A percentile compares a stretch with the other conserved stretches of the same genome.
Conservation (phyloP, 257 asterid genomes). For the Petunia axillaris region DNA sequence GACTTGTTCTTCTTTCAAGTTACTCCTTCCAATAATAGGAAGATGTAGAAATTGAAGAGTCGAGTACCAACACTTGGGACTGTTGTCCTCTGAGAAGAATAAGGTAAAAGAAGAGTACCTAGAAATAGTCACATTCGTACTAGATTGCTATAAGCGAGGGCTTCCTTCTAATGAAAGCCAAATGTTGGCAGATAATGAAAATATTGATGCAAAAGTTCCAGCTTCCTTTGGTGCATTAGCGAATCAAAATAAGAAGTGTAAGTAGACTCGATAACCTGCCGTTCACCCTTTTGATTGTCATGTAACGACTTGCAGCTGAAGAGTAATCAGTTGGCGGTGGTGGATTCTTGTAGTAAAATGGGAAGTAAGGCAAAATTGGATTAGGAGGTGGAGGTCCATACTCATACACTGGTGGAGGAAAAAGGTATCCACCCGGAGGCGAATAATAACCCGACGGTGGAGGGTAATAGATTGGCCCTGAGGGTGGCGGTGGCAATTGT, state of each 20-base stretch:
- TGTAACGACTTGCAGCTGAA: constrained; percentile 15
- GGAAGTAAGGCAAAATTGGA: constrained; percentile 52
- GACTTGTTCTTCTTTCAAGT: not conserved
- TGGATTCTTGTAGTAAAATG: constrained; percentile 45
- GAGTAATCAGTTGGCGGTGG: constrained; percentile 34
- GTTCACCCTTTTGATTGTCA: not conserved
- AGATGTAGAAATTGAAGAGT: not conserved
- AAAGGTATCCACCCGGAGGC: constrained; percentile 34
- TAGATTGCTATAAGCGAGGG: not conserved
- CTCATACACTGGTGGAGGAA: constrained; percentile 39
- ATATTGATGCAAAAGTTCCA: not conserved
- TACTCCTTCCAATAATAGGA: not conserved
- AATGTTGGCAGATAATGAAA: not conserved
- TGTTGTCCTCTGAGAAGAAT: not conserved
- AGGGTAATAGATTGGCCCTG: constrained; percentile 28
- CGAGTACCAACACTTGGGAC: not conserved
- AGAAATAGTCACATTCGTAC: not conserved
- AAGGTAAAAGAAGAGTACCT: not conserved
- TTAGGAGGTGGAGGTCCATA: constrained; percentile 55
- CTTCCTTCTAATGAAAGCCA: not conserved
- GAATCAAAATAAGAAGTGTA: not conserved
- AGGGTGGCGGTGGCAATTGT: constrained; percentile 34
- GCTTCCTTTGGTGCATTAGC: not conserved
- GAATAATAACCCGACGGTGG: constrained; percentile 31
- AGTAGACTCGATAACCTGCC: not conserved